A percentile compares a stretch with the other conserved stretches of the same genome.
Evolutionary conservation across 768 basidiomycete genomes (phyloP).

Genomic region (Suillus variegatus): DNA sequence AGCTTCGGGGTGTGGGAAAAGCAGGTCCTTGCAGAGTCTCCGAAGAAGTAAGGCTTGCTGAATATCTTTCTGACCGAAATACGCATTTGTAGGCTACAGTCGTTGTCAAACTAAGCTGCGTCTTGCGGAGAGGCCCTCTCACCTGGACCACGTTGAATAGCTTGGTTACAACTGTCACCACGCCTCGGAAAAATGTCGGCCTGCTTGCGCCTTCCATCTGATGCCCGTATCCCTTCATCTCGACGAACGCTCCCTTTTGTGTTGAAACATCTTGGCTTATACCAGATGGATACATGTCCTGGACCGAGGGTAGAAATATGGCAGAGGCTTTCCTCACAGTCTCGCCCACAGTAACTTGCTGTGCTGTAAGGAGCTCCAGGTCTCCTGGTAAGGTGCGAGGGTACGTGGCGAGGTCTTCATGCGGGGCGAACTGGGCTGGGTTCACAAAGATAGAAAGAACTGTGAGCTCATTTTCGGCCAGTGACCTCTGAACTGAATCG

Average conservation of each 20-base stretch:
- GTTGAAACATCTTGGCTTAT: slow-evolving; percentile 72
- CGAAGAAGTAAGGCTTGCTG: slow-evolving; percentile 91
- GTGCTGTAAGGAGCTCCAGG: slow-evolving; percentile 56
- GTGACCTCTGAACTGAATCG: slow-evolving; percentile 70
- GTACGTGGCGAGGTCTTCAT: slow-evolving; percentile 90
- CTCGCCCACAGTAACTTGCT: slow-evolving; percentile 32
- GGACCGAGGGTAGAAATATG: slow-evolving; percentile 77
- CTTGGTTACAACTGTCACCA: slow-evolving; percentile 93
- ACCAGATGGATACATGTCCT: slow-evolving; percentile 93
- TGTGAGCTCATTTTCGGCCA: slow-evolving; percentile 80
- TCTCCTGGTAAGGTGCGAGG: slow-evolving; percentile 85
- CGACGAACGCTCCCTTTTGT: slow-evolving; percentile 89
- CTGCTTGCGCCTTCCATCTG: slow-evolving; percentile 91
- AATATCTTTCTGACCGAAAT: slow-evolving; percentile 98
- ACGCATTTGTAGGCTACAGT: slow-evolving; percentile 81
- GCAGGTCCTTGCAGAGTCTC: slow-evolving; percentile 74
- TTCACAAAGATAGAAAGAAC: slow-evolving; percentile 97
- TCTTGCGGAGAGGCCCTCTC: slow-evolving; percentile 20
- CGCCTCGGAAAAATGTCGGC: slow-evolving; percentile 93
- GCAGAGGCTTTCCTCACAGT: slow-evolving; percentile 52
- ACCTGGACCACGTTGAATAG: slow-evolving; percentile 93
- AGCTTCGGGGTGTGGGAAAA: slow-evolving; percentile 74
- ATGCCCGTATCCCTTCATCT: slow-evolving; percentile 87
- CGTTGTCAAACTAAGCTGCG: slow-evolving; percentile 1
- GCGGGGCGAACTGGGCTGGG: slow-evolving; percentile 95